Percentiles rank a stretch among this genome's conserved stretches.
phyloP scores from a whole-genome alignment of 371 early-diverging fungal species.

The Apophysomyces elegans region DNA sequence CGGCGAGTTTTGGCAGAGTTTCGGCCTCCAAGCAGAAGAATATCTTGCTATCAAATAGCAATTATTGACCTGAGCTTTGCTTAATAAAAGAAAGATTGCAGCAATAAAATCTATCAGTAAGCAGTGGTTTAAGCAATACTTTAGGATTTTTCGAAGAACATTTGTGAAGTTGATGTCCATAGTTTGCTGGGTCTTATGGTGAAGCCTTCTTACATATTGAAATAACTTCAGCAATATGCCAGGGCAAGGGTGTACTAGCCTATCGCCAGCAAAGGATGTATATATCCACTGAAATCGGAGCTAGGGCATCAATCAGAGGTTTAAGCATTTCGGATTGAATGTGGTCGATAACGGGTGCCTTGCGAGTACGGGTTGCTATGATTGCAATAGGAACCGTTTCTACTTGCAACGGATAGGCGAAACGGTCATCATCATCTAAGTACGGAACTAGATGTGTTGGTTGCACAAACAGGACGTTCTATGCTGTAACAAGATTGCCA shows the following conservation, averaged over 20 bases:
- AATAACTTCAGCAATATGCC: constrained; percentile 19
- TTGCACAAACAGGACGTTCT: not conserved
- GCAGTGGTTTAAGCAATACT: constrained; percentile 8
- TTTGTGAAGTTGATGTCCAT: constrained; percentile 26
- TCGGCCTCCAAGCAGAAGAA: constrained; percentile 35
- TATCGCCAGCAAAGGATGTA: constrained; percentile 19
- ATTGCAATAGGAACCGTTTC: not conserved
- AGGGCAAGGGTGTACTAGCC: constrained; percentile 2
- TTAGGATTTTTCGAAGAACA: constrained; percentile 19
- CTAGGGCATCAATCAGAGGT: not conserved
- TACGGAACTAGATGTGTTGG: not conserved
- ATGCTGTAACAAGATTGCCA: constrained; percentile 1
- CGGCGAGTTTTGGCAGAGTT: constrained; percentile 51
- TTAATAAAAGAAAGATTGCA: not conserved
- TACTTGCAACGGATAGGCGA: not conserved
- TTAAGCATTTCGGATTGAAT: constrained; percentile 23
- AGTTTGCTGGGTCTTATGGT: constrained; percentile 21
- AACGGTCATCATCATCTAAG: not conserved
- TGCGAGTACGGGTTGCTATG: constrained; percentile 14
- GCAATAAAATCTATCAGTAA: not conserved
- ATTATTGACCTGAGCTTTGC: constrained; percentile 14
- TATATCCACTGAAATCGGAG: constrained; percentile 7
- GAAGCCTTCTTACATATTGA: constrained; percentile 28
- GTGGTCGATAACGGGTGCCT: constrained; percentile 26
- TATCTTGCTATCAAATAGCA: constrained; percentile 26